These are phyloP conservation scores for Marasmius fiardii DNA, from an alignment of 1,284 basidiomycete genomes.

Conservation along the genomic window DNA sequence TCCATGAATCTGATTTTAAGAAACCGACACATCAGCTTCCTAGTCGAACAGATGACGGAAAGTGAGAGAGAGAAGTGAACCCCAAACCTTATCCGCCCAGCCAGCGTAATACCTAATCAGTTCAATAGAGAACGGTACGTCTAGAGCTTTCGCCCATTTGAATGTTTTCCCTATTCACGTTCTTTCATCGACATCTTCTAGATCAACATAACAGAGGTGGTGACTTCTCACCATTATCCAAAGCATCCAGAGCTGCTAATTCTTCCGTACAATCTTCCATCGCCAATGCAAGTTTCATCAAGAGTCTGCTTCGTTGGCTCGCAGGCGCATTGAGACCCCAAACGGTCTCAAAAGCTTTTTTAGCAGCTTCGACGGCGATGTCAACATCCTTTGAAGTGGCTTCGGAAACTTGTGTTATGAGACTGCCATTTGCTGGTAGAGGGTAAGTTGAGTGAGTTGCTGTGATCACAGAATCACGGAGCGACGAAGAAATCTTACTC, in stretches of 20 bases:
- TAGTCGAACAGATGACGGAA: too few species aligned
- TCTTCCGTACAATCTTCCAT: conserved; percentile 70
- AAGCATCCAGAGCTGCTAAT: conserved; percentile 67
- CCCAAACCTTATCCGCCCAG: conserved; percentile 55
- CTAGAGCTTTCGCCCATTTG: conserved; percentile 46
- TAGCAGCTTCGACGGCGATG: conserved; percentile 68
- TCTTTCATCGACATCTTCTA: background rate
- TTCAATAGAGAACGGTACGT: conserved; percentile 46
- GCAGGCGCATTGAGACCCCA: conserved; percentile 69
- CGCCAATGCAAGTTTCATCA: conserved; percentile 69
- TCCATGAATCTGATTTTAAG: conserved; percentile 39
- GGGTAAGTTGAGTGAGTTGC: background rate
- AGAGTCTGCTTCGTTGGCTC: conserved; percentile 53
- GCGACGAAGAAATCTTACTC: background rate
- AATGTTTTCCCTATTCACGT: conserved; percentile 44
- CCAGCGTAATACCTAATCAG: conserved; percentile 45
- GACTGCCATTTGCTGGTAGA: conserved; percentile 55
- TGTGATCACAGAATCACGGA: too few species aligned
- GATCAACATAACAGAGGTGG: too few species aligned
- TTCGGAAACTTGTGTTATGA: conserved; percentile 59
- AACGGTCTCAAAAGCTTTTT: conserved; percentile 48
- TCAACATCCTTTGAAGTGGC: conserved; percentile 70
- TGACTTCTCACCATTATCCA: conserved; percentile 50
- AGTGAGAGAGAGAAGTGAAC: too few species aligned
- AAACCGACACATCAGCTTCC: conserved; percentile 29